Conservation (phyloP, 2,329 filamentous ascomycete genomes). For the Ophiocordyceps polyrhachis-furcata region DNA sequence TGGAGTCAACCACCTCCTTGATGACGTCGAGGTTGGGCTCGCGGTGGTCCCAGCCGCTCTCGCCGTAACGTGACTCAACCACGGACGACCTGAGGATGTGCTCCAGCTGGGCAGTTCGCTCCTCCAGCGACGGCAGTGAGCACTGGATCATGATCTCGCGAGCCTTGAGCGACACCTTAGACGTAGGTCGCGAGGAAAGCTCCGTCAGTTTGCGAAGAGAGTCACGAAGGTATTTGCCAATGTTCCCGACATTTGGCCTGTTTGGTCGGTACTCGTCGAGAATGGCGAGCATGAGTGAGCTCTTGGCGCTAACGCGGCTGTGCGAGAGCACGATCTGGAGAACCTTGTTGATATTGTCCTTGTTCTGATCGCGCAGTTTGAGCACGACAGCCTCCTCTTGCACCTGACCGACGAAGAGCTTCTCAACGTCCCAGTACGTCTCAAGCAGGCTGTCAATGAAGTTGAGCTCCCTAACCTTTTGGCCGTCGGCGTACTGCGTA, state of each 20-base stretch:
- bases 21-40: slow-evolving; percentile 79
- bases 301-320: slow-evolving; percentile 83
- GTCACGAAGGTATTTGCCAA: slow-evolving; percentile 72
- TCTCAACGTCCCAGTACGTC: slow-evolving; percentile 68
- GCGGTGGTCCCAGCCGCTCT: slow-evolving; percentile 91
- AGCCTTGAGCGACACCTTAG: slow-evolving; percentile 94
- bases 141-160: slow-evolving; percentile 96
- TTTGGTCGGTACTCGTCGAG: slow-evolving; percentile 91
- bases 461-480: slow-evolving; percentile 76
- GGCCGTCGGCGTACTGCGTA: slow-evolving; percentile 63
- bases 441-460: slow-evolving; percentile 67
- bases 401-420: slow-evolving; percentile 68
- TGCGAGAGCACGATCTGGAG: slow-evolving; percentile 85
- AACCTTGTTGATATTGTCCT: slow-evolving; percentile 72
- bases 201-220: slow-evolving; percentile 76
- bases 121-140: slow-evolving; percentile 85
- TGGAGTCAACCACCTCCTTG: slow-evolving; percentile 96
- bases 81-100: slow-evolving; percentile 93
- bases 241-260: slow-evolving; percentile 73
- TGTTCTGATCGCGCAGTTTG: slow-evolving; percentile 87
- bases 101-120: slow-evolving; percentile 92
- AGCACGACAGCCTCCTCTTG: slow-evolving; percentile 91
- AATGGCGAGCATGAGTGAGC: slow-evolving; percentile 78
- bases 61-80: slow-evolving; percentile 89
- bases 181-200: slow-evolving; percentile 58